Conservation (phyloP, 495 filamentous ascomycete species). For the Umbilicaria muhlenbergii region DNA sequence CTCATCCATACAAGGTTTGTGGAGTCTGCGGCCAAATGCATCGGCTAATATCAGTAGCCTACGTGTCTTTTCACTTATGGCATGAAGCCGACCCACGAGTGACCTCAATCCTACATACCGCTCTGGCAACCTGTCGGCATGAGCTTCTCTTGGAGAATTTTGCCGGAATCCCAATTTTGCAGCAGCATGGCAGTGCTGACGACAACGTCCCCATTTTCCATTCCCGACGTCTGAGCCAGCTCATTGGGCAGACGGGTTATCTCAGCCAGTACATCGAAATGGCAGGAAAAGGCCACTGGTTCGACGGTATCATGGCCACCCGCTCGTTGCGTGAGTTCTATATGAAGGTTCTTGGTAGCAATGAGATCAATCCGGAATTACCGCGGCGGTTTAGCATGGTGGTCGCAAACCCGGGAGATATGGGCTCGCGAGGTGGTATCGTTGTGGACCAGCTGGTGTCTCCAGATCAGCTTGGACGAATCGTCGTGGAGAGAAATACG, state of each 20-base stretch:
- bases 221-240: slow-evolving; percentile 34
- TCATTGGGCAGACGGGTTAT: slow-evolving; percentile 25
- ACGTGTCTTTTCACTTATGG: slow-evolving; percentile 46
- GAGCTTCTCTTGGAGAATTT: slow-evolving; percentile 36
- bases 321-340: slow-evolving; percentile 28
- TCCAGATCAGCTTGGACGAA: slow-evolving; percentile 28
- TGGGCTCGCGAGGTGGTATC: slow-evolving; percentile 33
- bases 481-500: slow-evolving; percentile 15
- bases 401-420: slow-evolving; percentile 32
- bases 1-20: slow-evolving; percentile 40
- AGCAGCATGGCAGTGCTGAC: slow-evolving; percentile 40
- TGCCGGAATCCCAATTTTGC: slow-evolving; percentile 35
- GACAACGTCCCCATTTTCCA: slow-evolving; percentile 45
- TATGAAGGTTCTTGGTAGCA: slow-evolving; percentile 4
- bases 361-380: slow-evolving; percentile 2
- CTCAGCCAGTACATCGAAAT: slow-evolving; percentile 35
- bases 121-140: slow-evolving; percentile 36
- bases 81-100: slow-evolving; percentile 31
- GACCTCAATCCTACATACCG: slow-evolving; percentile 24
- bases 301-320: slow-evolving; percentile 28
- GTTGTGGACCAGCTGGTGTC: slow-evolving; percentile 28
- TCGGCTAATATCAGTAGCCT: slow-evolving; percentile 20
- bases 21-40: background rate
- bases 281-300: slow-evolving; percentile 26
- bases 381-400: slow-evolving; percentile 27